Evolutionary conservation across 2,329 filamentous ascomycete genomes (phyloP).

Genomic region (Fusarium succisae): DNA sequence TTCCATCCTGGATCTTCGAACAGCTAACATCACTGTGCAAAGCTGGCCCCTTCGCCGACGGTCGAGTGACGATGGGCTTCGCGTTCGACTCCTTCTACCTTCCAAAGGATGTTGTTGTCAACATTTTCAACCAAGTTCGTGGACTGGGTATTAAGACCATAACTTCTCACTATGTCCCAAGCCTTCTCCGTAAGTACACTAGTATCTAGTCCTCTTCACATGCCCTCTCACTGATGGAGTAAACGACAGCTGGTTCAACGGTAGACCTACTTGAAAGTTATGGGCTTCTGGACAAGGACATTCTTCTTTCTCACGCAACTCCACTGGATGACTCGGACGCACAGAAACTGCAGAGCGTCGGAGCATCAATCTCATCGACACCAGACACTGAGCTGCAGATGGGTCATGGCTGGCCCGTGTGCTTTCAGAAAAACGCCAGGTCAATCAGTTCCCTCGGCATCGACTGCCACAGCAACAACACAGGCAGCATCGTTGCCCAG

Average conservation of each 20-base stretch:
- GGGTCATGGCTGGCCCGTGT: conserved; percentile 10
- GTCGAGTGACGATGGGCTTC: conserved; percentile 7
- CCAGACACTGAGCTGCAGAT: conserved; percentile 14
- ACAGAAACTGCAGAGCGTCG: not conserved
- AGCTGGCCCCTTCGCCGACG: not conserved
- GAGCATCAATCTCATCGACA: not conserved
- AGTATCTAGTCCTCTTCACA: rapidly evolving
- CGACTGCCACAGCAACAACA: conserved; percentile 10
- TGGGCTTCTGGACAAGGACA: not conserved
- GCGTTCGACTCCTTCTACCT: conserved; percentile 10
- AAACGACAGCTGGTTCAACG: not conserved
- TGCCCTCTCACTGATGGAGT: rapidly evolving
- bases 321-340: conserved; percentile 2
- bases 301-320: conserved; percentile 5
- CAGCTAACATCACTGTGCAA: not conserved
- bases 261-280: not conserved
- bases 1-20: not conserved
- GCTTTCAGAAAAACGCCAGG: conserved; percentile 9
- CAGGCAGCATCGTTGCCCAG: not conserved
- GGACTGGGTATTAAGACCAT: not conserved
- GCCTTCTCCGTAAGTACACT: not conserved
- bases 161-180: conserved; percentile 11
- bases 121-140: not conserved
- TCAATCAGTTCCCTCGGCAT: not conserved
- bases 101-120: not conserved